Evolutionary conservation across 2,329 filamentous ascomycete genomes (phyloP), one percentile per base, ranked within the genome.

Genomic region (Juglanconis juglandina): DNA sequence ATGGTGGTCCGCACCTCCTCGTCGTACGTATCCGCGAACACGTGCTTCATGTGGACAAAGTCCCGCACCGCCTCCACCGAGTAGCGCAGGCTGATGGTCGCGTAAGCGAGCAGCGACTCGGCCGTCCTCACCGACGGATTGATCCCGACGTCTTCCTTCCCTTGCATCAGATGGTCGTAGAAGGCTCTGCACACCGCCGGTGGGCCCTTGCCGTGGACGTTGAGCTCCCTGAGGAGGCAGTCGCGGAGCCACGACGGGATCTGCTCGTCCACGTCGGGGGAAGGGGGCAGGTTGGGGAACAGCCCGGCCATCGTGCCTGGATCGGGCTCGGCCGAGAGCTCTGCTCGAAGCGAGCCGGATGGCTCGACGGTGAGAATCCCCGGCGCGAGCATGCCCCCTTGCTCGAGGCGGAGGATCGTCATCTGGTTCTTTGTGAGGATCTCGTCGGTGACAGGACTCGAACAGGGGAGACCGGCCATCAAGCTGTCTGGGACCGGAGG

Each of bases 231-330:
- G 41, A 60, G 8, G 17, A 60, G 34, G 41, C 37, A 60, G 3
- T 60, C 58, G 0, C 58, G 58, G 4, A 60, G 48, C 58, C 58
- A 60, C 4, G 58, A 56, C 7, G 58, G 53, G 10, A 60, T 51
- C 34, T 60, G 58, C 10, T n/a, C 30, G 8, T 54, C 17, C 3
- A 33, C 32, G 3, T 39, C 9, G 3, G 42, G 33, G 8, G 49
- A n/a, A 1, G 56, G 48, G 1, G 42, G 10, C 2, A 17, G 10
- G 11, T n/a, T 35, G 11, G 57, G 57, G 35, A 41, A 59, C 9
- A 55, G 30, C 1, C 53, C 53, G 8, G 42, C 9, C 53, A 60
- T 60, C 3, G 58, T 60, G 17, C 58, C 58, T n/a, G 44, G 33
- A 5, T 60, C 58, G 8, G 32, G 58, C 35, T 60, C 58, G 2